A percentile compares a stretch with the other conserved stretches of the same genome.
Conservation (phyloP, 2,329 filamentous ascomycete genomes). For the Blastomyces gilchristii region DNA sequence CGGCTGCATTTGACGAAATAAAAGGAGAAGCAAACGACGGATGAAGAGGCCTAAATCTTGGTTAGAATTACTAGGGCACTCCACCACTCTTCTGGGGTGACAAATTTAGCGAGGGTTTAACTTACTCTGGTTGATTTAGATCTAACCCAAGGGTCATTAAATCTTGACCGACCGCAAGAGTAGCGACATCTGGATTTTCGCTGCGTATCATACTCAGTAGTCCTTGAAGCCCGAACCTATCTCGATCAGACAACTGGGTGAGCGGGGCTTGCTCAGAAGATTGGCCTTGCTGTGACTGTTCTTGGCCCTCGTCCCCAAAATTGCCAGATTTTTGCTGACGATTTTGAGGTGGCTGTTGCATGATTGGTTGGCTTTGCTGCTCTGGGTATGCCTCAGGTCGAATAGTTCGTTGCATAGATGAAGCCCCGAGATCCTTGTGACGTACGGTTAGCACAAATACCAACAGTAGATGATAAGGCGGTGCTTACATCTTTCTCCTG, state of each 20-base stretch:
- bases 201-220: slow-evolving; percentile 48
- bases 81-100: not conserved
- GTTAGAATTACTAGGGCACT: not conserved
- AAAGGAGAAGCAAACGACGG: slow-evolving; percentile 56
- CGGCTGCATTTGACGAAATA: slow-evolving; percentile 45
- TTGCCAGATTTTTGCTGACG: slow-evolving; percentile 25
- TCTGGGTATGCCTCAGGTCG: slow-evolving; percentile 25
- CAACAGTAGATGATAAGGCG: not conserved
- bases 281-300: slow-evolving; percentile 25
- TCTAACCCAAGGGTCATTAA: slow-evolving; percentile 54
- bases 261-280: slow-evolving; percentile 32
- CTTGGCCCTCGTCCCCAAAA: slow-evolving; percentile 20
- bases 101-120: slow-evolving; percentile 8
- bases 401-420: slow-evolving; percentile 22
- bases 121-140: slow-evolving; percentile 52
- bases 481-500: slow-evolving; percentile 34
- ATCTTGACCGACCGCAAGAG: slow-evolving; percentile 53
- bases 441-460: slow-evolving; percentile 11
- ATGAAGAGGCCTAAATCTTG: slow-evolving; percentile 45
- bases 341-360: slow-evolving; percentile 23
- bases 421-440: slow-evolving; percentile 28
- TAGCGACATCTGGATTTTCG: slow-evolving; percentile 43
- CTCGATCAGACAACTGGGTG: slow-evolving; percentile 49
- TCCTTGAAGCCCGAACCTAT: slow-evolving; percentile 51
- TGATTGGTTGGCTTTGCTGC: slow-evolving; percentile 21